Base-by-base conservation (phyloP, 805 yeast species). In the Clavispora carvajalis region DNA sequence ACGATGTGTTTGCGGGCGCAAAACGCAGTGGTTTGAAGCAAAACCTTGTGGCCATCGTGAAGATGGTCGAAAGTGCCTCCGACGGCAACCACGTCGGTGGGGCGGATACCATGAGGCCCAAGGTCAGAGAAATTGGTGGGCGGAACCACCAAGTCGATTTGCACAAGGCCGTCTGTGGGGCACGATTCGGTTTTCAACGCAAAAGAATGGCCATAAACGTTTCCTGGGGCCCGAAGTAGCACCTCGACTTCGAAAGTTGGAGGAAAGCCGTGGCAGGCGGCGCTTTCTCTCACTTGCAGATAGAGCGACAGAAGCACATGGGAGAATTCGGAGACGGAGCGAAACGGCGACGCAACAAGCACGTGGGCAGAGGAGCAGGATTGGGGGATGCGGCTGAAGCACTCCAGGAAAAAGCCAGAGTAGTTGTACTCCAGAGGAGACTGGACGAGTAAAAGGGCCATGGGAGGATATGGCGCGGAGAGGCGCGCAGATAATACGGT, bases 1-100 rank as follows among this genome's bases (percentile, higher is more conserved):
- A 91, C 83, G 11, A 93, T 64, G 17, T 60, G 63, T 2, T 59
- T 50, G 2, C 61, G 52, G 0, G 95, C 70, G 7, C 86, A 48
- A 53, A 80, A 88, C 0, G 80, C 77, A 0, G 95, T 72, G 44
- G 85, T 69, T 0, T 93, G 80, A 8, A 93, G 68, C 21, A 93
- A 67, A 22, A 93, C 82, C 59, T 85, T 87, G 62, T 93, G 99
- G 0, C 98, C 99, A 55, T 85, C 95, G 53, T 93, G 99, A 26
- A 93, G 57, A 62, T 93, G 98, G 57, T 93, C 99, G 65, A 93
- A 93, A 0, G 99, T 93, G 0, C 99, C 99, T 0, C 99, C 99
- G 1, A 91, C 80, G 0, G 96, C 91, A 7, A 28, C 31, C 31
- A 28, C 31, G 18, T 28, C 19, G 3, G 19, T 7, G 8, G n/a